phyloP scores from a whole-genome alignment of 257 asterid species.

The Verbascum thapsus region DNA sequence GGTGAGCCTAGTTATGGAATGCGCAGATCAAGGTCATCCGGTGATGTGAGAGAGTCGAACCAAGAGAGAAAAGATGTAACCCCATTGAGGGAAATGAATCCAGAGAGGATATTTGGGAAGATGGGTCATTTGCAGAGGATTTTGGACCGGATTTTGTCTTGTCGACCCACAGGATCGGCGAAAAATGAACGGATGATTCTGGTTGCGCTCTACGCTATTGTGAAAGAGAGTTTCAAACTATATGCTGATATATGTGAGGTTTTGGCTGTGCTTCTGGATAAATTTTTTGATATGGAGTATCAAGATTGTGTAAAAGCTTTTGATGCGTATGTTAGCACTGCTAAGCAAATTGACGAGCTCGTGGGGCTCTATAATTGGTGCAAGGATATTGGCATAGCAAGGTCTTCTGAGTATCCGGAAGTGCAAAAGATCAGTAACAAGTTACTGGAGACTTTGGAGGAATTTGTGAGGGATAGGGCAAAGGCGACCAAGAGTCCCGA shows the following conservation, averaged over 20 bases:
- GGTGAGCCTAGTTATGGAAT: slow-evolving; percentile 57
- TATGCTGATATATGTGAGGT: slow-evolving; percentile 81
- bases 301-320: slow-evolving; percentile 78
- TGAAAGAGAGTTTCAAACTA: slow-evolving; percentile 72
- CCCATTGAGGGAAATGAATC: slow-evolving; percentile 72
- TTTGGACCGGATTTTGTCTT: slow-evolving; percentile 67
- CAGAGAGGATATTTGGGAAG: slow-evolving; percentile 69
- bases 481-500: slow-evolving; percentile 72
- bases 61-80: slow-evolving; percentile 61
- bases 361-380: slow-evolving; percentile 73
- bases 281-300: slow-evolving; percentile 77
- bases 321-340: slow-evolving; percentile 68
- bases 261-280: slow-evolving; percentile 70
- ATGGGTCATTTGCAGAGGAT: slow-evolving; percentile 84
- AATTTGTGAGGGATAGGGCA: slow-evolving; percentile 82
- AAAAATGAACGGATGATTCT: slow-evolving; percentile 74
- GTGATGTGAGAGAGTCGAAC: slow-evolving; percentile 55
- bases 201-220: slow-evolving; percentile 67
- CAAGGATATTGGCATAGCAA: slow-evolving; percentile 71
- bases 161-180: slow-evolving; percentile 73
- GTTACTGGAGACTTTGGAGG: slow-evolving; percentile 77
- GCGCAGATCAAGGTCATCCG: slow-evolving; percentile 72
- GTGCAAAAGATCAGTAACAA: slow-evolving; percentile 78
- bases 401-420: slow-evolving; percentile 75
- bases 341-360: slow-evolving; percentile 81